Percentiles rank a stretch among this genome's conserved stretches.
Evolutionary conservation across 495 filamentous ascomycete genomes (phyloP).

Genomic region (Trichoderma asperelloides): DNA sequence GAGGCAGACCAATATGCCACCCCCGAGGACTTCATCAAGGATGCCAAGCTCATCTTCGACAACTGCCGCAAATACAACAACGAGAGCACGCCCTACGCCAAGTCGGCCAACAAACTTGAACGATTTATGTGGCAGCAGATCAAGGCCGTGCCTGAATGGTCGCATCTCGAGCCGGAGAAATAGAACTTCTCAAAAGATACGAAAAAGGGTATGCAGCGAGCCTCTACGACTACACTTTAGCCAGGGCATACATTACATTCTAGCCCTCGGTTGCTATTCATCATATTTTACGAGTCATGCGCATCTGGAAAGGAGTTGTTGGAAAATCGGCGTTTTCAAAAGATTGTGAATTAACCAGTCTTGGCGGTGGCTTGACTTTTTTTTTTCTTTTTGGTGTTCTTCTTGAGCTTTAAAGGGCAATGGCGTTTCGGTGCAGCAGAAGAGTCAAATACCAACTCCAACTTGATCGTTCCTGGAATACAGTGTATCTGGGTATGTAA

Average conservation of each 20-base stretch:
- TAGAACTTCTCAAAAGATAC: not conserved
- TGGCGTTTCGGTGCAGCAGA: not conserved
- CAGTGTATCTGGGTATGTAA: too few relatives aligned
- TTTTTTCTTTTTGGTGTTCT: not conserved
- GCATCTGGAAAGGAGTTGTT: not conserved
- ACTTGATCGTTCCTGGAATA: too few relatives aligned
- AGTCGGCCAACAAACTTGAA: conserved; percentile 90
- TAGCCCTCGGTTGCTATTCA: not conserved
- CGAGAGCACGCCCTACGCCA: conserved; percentile 89
- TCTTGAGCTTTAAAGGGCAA: not conserved
- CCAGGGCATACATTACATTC: too few relatives aligned
- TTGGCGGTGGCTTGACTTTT: not conserved
- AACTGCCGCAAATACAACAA: conserved; percentile 96
- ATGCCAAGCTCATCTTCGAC: conserved; percentile 85
- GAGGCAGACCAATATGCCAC: conserved; percentile 87
- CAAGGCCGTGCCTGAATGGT: conserved; percentile 92
- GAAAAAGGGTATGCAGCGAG: not conserved
- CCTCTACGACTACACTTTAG: not conserved
- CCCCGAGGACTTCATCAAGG: conserved; percentile 87
- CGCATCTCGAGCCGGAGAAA: conserved; percentile 45
- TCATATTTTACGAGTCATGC: not conserved
- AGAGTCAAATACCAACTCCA: too few relatives aligned
- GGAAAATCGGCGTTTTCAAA: not conserved
- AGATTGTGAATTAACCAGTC: not conserved
- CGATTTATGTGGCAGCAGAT: conserved; percentile 96